Conservation (phyloP, 768 basidiomycete genomes). For the Phaeotremella skinneri region DNA sequence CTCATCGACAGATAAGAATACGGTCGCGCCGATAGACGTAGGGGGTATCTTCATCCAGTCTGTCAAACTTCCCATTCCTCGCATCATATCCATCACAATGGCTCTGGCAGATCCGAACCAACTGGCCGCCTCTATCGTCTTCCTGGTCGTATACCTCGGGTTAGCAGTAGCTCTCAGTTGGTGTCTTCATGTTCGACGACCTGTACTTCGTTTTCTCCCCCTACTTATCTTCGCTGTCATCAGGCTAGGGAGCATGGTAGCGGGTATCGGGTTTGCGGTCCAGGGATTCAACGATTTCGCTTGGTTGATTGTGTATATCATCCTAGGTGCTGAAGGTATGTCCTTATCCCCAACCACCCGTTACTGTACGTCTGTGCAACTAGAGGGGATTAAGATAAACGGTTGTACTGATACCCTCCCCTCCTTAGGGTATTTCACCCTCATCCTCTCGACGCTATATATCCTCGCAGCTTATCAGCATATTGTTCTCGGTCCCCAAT, state of each 20-base stretch:
- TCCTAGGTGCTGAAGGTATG: conserved; percentile 12
- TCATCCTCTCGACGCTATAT: conserved; percentile 5
- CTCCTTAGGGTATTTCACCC: conserved; percentile 9
- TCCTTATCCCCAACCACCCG: too few species aligned
- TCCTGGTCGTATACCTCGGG: conserved; percentile 8
- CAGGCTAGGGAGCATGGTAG: not conserved
- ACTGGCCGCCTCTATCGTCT: conserved; percentile 10
- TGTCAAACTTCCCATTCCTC: too few species aligned
- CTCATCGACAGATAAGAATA: too few species aligned
- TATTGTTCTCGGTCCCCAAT: conserved; percentile 1
- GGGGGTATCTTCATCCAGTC: too few species aligned
- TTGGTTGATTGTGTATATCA: conserved; percentile 10
- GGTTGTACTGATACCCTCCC: not conserved
- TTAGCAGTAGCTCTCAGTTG: not conserved
- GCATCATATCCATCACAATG: too few species aligned
- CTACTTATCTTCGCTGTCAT: not conserved
- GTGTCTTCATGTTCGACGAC: conserved; percentile 2
- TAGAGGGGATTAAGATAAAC: not conserved
- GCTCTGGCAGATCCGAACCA: conserved; percentile 1
- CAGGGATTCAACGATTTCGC: not conserved
- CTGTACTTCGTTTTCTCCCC: not conserved
- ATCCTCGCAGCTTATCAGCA: conserved; percentile 6
- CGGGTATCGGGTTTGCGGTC: conserved; percentile 8
- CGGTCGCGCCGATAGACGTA: too few species aligned
- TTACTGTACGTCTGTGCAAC: too few species aligned